phyloP scores from a whole-genome alignment of 129 eudicot species.

The Solidago caesia region DNA sequence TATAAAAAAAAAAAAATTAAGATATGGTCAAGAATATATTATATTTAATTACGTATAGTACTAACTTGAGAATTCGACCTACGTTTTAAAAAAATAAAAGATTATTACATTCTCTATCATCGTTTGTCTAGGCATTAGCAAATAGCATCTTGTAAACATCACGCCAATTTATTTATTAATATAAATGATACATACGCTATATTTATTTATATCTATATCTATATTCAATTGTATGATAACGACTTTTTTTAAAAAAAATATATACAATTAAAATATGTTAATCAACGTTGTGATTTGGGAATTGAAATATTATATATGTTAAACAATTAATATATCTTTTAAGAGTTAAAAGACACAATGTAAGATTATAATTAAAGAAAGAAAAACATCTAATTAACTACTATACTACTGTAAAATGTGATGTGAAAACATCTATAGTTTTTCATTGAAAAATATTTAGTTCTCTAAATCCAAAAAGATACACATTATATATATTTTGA shows the following conservation, averaged over 20 bases:
- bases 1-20: not conserved
- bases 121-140: constrained; percentile 32
- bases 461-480: too few species aligned
- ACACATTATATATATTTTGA: too few species aligned
- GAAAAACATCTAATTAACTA: too few species aligned
- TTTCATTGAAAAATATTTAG: too few species aligned
- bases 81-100: not conserved
- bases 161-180: not conserved
- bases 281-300: constrained; percentile 25
- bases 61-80: too few species aligned
- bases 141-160: constrained; percentile 46
- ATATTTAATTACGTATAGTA: too few species aligned
- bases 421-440: too few species aligned
- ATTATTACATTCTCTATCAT: constrained; percentile 23
- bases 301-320: not conserved
- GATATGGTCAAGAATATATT: not conserved
- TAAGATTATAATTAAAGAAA: not conserved
- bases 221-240: not conserved
- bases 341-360: constrained; percentile 19
- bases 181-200: too few species aligned
- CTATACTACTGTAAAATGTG: too few species aligned
- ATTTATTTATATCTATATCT: too few species aligned
- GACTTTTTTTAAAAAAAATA: not conserved
- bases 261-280: constrained; percentile 8
- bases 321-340: constrained; percentile 13